phyloP scores from a whole-genome alignment of 345 rosid genomes.

The Linum trigynum region DNA sequence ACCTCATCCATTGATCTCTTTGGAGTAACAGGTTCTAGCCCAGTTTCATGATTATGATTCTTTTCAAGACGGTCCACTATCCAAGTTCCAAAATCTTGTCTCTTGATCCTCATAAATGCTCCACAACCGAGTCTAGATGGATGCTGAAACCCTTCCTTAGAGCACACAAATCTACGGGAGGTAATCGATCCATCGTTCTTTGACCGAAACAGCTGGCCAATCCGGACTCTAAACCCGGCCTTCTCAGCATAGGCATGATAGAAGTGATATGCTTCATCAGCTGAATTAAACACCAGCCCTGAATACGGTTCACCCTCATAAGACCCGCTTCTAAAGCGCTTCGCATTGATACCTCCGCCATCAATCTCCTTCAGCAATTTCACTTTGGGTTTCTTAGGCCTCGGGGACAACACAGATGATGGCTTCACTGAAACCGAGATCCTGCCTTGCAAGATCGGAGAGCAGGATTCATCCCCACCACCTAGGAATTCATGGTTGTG shows the following conservation, averaged over 20 bases:
- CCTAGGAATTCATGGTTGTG: conserved; percentile 77
- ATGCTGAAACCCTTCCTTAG: conserved; percentile 92
- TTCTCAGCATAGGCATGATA: conserved; percentile 59
- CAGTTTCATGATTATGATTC: conserved; percentile 78
- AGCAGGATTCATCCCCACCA: conserved; percentile 22
- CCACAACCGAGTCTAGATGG: conserved; percentile 92
- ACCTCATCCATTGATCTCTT: conserved; percentile 49
- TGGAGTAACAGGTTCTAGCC: conserved; percentile 30
- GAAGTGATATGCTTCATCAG: conserved; percentile 70
- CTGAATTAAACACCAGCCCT: conserved; percentile 66
- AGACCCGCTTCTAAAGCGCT: conserved; percentile 45
- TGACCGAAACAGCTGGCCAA: conserved; percentile 86
- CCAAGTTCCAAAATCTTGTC: conserved; percentile 73
- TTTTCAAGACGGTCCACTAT: conserved; percentile 65
- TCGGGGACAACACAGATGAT: conserved; percentile 30
- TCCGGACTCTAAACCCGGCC: conserved; percentile 71
- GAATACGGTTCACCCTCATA: conserved; percentile 50
- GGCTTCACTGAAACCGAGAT: conserved; percentile 22
- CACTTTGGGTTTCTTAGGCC: conserved; percentile 50
- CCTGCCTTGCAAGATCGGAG: conserved; percentile 23
- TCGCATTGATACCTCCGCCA: conserved; percentile 37
- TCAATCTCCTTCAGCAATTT: conserved; percentile 29
- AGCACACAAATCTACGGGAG: conserved; percentile 83
- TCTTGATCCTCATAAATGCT: conserved; percentile 89
- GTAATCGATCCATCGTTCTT: conserved; percentile 75